Evolutionary conservation across 441 rosid species (phyloP).

Genomic region (Manihot esculenta): DNA sequence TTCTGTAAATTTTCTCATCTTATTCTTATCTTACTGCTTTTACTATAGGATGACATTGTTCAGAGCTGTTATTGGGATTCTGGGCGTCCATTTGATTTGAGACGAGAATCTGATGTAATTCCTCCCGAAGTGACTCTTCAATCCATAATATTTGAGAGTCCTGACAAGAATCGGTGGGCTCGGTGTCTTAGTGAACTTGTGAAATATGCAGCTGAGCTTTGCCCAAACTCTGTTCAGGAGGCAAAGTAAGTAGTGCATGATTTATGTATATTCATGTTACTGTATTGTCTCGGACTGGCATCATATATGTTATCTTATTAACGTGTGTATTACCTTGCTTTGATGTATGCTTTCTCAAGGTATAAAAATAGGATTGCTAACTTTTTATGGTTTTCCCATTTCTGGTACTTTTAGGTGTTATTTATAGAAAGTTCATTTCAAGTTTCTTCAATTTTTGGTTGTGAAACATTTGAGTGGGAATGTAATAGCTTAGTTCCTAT

Average conservation of each 20-base stretch:
- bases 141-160: slow-evolving; percentile 94
- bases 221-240: slow-evolving; percentile 92
- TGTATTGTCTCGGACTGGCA: slow-evolving; percentile 10
- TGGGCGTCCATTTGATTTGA: slow-evolving; percentile 92
- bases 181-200: slow-evolving; percentile 96
- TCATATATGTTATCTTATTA: background rate
- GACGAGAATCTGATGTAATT: slow-evolving; percentile 87
- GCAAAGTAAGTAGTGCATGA: slow-evolving; percentile 69
- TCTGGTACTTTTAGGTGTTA: background rate
- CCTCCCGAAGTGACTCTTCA: slow-evolving; percentile 97
- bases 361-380: background rate
- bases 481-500: background rate
- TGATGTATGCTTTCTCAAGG: slow-evolving; percentile 6
- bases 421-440: background rate
- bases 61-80: slow-evolving; percentile 98
- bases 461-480: background rate
- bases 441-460: background rate
- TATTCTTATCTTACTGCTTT: slow-evolving; percentile 20
- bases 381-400: background rate
- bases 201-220: slow-evolving; percentile 94
- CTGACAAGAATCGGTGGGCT: slow-evolving; percentile 99
- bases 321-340: background rate
- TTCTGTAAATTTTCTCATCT: slow-evolving; percentile 22
- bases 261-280: slow-evolving; percentile 8
- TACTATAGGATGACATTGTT: slow-evolving; percentile 91